These are phyloP conservation scores for Colletotrichum endophyticum DNA, from an alignment of 2,329 filamentous ascomycete species.

Conservation along the genomic window DNA sequence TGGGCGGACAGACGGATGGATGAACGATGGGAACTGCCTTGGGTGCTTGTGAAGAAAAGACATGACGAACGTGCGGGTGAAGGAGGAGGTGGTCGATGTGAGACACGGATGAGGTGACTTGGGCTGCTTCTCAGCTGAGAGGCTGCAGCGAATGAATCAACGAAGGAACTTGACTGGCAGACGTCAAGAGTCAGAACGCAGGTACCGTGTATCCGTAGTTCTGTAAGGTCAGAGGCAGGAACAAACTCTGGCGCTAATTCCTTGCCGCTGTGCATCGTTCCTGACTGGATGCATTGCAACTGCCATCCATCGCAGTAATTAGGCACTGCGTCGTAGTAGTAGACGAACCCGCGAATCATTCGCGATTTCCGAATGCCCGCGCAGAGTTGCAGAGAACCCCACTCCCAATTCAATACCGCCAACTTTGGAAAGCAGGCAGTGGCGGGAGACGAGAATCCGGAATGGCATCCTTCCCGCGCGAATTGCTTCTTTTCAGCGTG, in stretches of 20 bases:
- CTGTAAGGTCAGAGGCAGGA: background rate
- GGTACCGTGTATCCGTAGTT: background rate
- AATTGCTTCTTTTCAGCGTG: background rate
- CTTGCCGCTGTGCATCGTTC: background rate
- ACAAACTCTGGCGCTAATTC: background rate
- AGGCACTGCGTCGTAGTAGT: background rate
- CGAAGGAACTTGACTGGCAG: background rate
- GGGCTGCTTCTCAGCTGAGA: background rate
- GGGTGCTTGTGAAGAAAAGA: background rate
- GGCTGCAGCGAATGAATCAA: background rate
- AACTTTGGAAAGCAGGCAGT: background rate
- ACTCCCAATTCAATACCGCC: background rate
- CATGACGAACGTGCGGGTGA: background rate
- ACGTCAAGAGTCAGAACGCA: background rate
- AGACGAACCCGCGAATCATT: slow-evolving; percentile 7
- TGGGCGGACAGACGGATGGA: background rate
- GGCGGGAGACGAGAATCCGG: background rate
- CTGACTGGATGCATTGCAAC: background rate
- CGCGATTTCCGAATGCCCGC: background rate
- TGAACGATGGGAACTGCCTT: background rate
- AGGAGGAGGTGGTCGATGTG: background rate
- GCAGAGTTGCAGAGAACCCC: background rate
- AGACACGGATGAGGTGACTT: background rate
- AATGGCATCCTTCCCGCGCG: background rate
- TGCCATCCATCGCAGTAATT: background rate